Base-by-base conservation (phyloP, 1,284 basidiomycete species). In the Trametes versicolor region DNA sequence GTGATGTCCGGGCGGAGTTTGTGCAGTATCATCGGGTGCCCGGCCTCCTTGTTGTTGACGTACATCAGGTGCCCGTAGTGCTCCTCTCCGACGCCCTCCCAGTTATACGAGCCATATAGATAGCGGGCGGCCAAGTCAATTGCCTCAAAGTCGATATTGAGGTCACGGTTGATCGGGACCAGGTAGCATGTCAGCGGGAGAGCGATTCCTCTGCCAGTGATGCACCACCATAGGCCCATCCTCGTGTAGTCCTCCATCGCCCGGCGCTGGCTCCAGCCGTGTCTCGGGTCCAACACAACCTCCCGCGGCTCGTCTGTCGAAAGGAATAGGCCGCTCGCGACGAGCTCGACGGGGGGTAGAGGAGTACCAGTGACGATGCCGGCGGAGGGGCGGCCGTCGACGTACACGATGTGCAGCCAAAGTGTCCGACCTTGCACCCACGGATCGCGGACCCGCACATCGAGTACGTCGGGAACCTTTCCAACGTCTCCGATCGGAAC, bases 191-290 rank as follows among this genome's bases (percentile, higher is more conserved):
- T 84, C 55, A 87, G 77, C 19, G 82, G 82, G 15, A 78, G 76
- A 29, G 75, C 70, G 64, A 90, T 78, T 0, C 85, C 85, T 64
- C 84, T 84, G 4, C 83, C 82, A 12, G 88, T 88, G 74, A 89
- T 82, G 72, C 85, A 85, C 78, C 85, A 86, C 83, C 85, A 88
- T 58, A 93, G 80, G 9, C 86, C 86, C 68, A 80, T 78, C 70
- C 78, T 83, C 59, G 89, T 93, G 73, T 85, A 93, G 50, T 87
- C 82, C 41, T 87, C 80, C 78, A 94, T 84, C 47, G 84, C 72
- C 43, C 77, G 76, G 12, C 84, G 79, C 63, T 82, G 79, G 58
- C 79, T 75, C 70, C 77, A 78, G 60, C 85, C 83, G 5, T 83
- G 79, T 21, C 81, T 79, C 21, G 74, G 75, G 50, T 82, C 78